Percentiles rank a stretch among this genome's conserved stretches.
phyloP scores from a whole-genome alignment of 345 rosid genomes.

The Heritiera fomes region DNA sequence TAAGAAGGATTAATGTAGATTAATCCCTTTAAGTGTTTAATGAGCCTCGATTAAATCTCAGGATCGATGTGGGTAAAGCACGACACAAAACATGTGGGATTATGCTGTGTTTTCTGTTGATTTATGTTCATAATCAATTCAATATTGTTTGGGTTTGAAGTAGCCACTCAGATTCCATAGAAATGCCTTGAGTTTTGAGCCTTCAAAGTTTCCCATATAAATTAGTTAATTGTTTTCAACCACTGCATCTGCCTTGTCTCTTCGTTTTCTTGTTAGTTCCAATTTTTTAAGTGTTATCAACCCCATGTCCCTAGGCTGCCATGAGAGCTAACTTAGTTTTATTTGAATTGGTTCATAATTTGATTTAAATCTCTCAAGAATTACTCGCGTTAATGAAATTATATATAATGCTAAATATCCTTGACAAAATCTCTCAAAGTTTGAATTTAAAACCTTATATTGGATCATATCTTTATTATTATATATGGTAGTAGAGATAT shows the following conservation, averaged over 20 bases:
- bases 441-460: too few species aligned
- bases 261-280: background rate
- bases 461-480: too few species aligned
- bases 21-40: too few species aligned
- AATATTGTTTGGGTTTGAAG: slow-evolving; percentile 20
- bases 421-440: too few species aligned
- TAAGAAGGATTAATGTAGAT: background rate
- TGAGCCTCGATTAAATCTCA: too few species aligned
- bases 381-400: too few species aligned
- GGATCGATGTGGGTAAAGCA: slow-evolving; percentile 28
- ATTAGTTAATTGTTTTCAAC: background rate
- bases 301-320: background rate
- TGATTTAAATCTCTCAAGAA: too few species aligned
- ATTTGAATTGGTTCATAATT: too few species aligned
- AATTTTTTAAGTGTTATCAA: background rate
- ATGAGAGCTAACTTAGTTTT: background rate
- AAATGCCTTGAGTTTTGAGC: slow-evolving; percentile 25
- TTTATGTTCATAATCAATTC: background rate
- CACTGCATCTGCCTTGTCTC: background rate
- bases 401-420: too few species aligned
- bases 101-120: slow-evolving; percentile 23
- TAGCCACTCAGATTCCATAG: slow-evolving; percentile 9
- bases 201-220: background rate
- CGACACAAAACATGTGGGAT: slow-evolving; percentile 47
- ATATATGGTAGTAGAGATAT: too few species aligned